Conservation (phyloP, 805 yeast genomes). For the Saccharomycopsis fermentans region DNA sequence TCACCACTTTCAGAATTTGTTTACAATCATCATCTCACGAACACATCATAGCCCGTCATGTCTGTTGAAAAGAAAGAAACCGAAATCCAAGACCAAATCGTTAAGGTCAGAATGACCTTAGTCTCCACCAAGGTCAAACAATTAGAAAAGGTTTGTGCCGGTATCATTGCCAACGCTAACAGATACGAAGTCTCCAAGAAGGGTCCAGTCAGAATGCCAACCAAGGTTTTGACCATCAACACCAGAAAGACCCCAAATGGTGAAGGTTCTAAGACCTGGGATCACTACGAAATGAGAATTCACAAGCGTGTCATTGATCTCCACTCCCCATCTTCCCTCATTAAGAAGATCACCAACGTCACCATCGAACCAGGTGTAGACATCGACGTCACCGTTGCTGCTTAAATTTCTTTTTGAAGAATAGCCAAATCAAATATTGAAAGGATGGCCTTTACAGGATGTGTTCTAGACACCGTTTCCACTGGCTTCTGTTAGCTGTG, state of each 20-base stretch:
- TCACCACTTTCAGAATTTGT: too few species aligned
- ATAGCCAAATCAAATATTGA: too few species aligned
- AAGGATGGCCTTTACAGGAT: too few species aligned
- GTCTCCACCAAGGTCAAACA: conserved; percentile 98
- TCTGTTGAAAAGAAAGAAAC: conserved; percentile 81
- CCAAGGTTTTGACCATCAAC: conserved; percentile 94
- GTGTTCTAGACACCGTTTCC: too few species aligned
- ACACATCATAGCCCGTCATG: conserved; percentile 34
- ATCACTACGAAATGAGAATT: conserved; percentile 98
- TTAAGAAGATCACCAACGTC: conserved; percentile 94
- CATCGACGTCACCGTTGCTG: conserved; percentile 88
- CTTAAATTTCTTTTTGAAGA: conserved; percentile 34
- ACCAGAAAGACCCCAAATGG: conserved; percentile 99
- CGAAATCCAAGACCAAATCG: conserved; percentile 74
- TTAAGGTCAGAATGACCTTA: conserved; percentile 98
- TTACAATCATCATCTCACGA: too few species aligned
- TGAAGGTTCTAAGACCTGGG: conserved; percentile 99
- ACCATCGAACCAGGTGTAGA: conserved; percentile 99
- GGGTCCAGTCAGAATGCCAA: conserved; percentile 99
- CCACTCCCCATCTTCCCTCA: conserved; percentile 89
- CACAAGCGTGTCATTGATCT: conserved; percentile 99
- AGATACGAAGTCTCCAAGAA: conserved; percentile 77
- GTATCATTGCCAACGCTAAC: conserved; percentile 82
- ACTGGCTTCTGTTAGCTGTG: too few species aligned
- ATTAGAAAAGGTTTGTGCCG: conserved; percentile 90